Conservation (phyloP, 1,284 basidiomycete genomes). For the Melanopsichium pennsylvanicum region DNA sequence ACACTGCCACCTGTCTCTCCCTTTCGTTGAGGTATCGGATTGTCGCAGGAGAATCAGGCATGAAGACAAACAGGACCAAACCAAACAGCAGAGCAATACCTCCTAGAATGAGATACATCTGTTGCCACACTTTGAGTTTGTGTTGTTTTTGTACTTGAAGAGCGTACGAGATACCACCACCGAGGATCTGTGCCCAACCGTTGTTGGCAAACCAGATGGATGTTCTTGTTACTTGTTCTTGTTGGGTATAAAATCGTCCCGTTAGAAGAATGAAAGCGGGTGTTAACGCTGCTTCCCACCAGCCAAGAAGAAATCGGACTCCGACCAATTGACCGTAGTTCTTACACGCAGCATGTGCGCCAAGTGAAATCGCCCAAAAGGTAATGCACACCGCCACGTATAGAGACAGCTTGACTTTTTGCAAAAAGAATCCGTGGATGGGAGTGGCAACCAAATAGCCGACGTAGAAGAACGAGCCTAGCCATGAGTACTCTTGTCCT, state of each 20-base stretch:
- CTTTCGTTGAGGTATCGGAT: conserved; percentile 67
- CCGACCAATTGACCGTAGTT: conserved; percentile 54
- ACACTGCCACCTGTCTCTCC: conserved; percentile 71
- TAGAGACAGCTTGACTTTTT: conserved; percentile 58
- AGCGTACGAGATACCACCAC: conserved; percentile 53
- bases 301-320: conserved; percentile 61
- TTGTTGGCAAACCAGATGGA: conserved; percentile 57
- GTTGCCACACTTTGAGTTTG: conserved; percentile 49
- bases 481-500: conserved; percentile 58
- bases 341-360: conserved; percentile 52
- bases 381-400: conserved; percentile 47
- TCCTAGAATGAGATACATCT: conserved; percentile 60
- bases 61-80: conserved; percentile 38
- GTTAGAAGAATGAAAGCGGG: conserved; percentile 55
- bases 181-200: conserved; percentile 58
- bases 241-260: conserved; percentile 52
- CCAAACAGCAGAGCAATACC: conserved; percentile 49
- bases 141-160: conserved; percentile 40
- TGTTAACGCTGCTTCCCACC: conserved; percentile 55
- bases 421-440: conserved; percentile 34
- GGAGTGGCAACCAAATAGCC: conserved; percentile 54
- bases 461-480: conserved; percentile 60
- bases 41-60: conserved; percentile 51
- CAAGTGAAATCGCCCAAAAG: conserved; percentile 67
- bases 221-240: conserved; percentile 49